Evolutionary conservation across 176 grass and related monocot genomes (phyloP).

Genomic region (Miscanthus lutarioriparius): DNA sequence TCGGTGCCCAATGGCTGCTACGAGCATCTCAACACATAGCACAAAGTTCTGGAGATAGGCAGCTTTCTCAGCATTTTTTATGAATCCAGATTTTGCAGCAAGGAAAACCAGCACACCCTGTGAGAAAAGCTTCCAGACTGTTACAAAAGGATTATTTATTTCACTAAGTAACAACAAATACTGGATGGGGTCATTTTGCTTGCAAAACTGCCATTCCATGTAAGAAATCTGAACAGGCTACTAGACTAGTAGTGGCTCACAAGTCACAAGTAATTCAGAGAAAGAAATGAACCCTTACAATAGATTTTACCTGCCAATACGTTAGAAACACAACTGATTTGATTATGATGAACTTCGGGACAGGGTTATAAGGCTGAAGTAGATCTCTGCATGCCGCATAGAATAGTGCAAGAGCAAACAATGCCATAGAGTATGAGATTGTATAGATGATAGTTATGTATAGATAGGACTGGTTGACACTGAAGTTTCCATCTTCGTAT

Average conservation of each 20-base stretch:
- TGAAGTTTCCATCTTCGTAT: conserved; percentile 85
- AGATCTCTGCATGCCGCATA: conserved; percentile 86
- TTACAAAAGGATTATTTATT: not conserved
- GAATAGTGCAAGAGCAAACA: conserved; percentile 78
- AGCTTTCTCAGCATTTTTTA: conserved; percentile 74
- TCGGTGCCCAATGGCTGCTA: conserved; percentile 64
- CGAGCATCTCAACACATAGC: conserved; percentile 86
- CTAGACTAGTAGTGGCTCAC: not conserved
- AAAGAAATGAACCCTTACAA: not conserved
- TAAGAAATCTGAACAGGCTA: not conserved
- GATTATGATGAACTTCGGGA: conserved; percentile 90
- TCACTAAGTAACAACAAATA: not conserved
- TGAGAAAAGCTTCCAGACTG: conserved; percentile 15
- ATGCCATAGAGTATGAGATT: conserved; percentile 70
- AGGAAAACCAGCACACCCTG: conserved; percentile 92
- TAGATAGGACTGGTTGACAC: conserved; percentile 73
- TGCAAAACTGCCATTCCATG: not conserved
- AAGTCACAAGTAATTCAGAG: not conserved
- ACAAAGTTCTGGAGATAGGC: conserved; percentile 85
- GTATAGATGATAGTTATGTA: conserved; percentile 90
- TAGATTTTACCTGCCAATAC: conserved; percentile 76
- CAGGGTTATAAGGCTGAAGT: conserved; percentile 75
- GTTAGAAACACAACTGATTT: conserved; percentile 91
- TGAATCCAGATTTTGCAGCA: conserved; percentile 77
- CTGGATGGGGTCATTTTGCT: not conserved